Evolutionary conservation across 225 moss, liverwort and hornwort genomes (phyloP).

Genomic region (Takakia lepidozioides): DNA sequence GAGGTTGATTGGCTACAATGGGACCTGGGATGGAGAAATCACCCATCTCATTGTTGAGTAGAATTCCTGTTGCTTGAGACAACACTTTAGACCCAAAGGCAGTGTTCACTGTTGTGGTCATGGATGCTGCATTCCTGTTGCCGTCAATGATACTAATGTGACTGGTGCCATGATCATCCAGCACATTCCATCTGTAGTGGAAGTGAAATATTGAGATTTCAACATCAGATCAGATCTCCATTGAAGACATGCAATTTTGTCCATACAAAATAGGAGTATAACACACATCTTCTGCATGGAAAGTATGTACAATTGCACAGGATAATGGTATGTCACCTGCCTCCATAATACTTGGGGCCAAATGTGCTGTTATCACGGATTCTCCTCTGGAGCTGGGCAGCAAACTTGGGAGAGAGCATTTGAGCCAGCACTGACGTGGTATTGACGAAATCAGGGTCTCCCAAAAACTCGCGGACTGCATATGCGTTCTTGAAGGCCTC

Average conservation of each 20-base stretch:
- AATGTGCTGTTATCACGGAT: constrained; percentile 68
- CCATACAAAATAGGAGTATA: no score
- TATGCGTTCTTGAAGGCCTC: constrained; percentile 89
- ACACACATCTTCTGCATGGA: no score
- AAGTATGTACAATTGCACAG: no score
- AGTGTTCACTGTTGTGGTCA: constrained; percentile 67
- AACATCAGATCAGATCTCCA: no score
- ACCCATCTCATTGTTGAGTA: constrained; percentile 83
- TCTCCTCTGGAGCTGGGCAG: constrained; percentile 28
- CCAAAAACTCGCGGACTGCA: constrained; percentile 66
- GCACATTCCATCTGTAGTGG: constrained; percentile 49
- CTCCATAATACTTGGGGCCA: constrained; percentile 64
- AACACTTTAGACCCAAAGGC: constrained; percentile 55
- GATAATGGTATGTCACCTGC: constrained; percentile 39
- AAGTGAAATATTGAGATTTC: no score
- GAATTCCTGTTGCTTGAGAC: constrained; percentile 53
- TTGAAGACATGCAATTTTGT: no score
- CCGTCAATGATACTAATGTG: constrained; percentile 65
- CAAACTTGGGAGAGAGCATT: constrained; percentile 62
- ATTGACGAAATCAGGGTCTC: constrained; percentile 58
- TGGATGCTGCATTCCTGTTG: constrained; percentile 52
- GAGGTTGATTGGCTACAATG: constrained; percentile 18
- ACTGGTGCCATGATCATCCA: constrained; percentile 70
- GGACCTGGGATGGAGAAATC: constrained; percentile 57
- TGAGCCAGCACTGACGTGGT: constrained; percentile 47